Conservation (phyloP, 2,329 filamentous ascomycete genomes). For the Malbranchea cinnamomea region DNA sequence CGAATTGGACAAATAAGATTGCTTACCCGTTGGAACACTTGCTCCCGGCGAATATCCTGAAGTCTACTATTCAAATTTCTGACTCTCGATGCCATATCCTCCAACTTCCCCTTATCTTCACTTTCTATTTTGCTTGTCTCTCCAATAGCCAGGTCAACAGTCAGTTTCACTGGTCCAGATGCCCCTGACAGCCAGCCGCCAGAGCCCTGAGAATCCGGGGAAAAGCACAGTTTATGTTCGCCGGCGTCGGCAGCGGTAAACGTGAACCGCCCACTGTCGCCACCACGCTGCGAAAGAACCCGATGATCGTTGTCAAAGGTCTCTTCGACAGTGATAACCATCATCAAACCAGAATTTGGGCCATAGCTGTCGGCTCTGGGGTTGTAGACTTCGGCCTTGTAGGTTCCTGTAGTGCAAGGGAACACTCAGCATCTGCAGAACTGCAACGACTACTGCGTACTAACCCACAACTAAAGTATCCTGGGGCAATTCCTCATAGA, state of each 20-base stretch:
- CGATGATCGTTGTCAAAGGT: conserved; percentile 96
- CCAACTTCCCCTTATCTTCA: conserved; percentile 82
- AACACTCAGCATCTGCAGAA: background rate
- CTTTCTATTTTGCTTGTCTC: conserved; percentile 89
- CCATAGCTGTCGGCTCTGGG: conserved; percentile 52
- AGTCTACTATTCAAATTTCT: conserved; percentile 77
- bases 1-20: conserved; percentile 1
- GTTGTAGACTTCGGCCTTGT: conserved; percentile 73
- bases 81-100: conserved; percentile 76
- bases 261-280: conserved; percentile 68
- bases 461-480: conserved; percentile 83
- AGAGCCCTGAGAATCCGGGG: conserved; percentile 54
- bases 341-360: conserved; percentile 59
- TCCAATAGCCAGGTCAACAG: conserved; percentile 82
- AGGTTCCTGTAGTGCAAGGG: conserved; percentile 47
- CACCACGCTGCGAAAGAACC: conserved; percentile 74
- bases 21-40: conserved; percentile 83
- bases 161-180: conserved; percentile 67
- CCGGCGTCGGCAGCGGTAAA: conserved; percentile 91
- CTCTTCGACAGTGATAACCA: conserved; percentile 90
- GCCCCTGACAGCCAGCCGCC: conserved; percentile 56
- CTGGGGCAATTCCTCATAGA: conserved; percentile 96
- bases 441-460: background rate
- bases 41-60: conserved; percentile 80
- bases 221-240: conserved; percentile 92